These are phyloP conservation scores for Clonostachys chloroleuca DNA, from an alignment of 2,329 filamentous ascomycete genomes.

Conservation along the genomic window DNA sequence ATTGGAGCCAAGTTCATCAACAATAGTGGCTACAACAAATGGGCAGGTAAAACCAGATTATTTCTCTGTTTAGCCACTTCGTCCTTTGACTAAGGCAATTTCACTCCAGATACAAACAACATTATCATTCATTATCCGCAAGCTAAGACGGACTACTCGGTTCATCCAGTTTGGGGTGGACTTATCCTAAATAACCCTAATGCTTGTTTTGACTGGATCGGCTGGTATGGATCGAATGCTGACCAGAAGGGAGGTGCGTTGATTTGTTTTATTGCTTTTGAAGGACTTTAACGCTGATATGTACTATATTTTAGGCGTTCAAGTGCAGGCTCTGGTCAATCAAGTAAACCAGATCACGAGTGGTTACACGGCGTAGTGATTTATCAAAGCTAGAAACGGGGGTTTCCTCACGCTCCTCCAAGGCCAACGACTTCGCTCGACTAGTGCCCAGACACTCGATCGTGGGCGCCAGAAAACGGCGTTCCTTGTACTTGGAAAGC, in stretches of 20 bases:
- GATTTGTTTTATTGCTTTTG: not conserved
- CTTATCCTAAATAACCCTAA: constrained; percentile 3
- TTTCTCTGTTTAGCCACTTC: not conserved
- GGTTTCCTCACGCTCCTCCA: too few species aligned
- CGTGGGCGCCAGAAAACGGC: too few species aligned
- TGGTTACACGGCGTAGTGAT: constrained; percentile 8
- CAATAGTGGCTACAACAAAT: constrained; percentile 5
- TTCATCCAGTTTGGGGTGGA: constrained; percentile 1
- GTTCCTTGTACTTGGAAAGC: too few species aligned
- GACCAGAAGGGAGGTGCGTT: constrained; percentile 5
- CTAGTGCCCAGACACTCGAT: too few species aligned
- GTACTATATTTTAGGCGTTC: not conserved
- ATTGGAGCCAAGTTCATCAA: constrained; percentile 2
- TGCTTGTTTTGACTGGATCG: constrained; percentile 5
- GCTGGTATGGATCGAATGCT: constrained; percentile 5
- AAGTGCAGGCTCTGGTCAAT: constrained; percentile 2
- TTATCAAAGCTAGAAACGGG: too few species aligned
- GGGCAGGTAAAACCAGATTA: constrained; percentile 3
- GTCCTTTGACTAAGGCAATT: not conserved
- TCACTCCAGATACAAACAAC: constrained; percentile 2
- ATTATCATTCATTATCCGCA: constrained; percentile 4
- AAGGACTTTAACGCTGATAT: not conserved
- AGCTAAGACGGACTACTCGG: not conserved
- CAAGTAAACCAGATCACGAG: constrained; percentile 1
- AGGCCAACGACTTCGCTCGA: too few species aligned